Base-by-base conservation (phyloP, 495 filamentous ascomycete genomes). In the Filosporella fistucella region DNA sequence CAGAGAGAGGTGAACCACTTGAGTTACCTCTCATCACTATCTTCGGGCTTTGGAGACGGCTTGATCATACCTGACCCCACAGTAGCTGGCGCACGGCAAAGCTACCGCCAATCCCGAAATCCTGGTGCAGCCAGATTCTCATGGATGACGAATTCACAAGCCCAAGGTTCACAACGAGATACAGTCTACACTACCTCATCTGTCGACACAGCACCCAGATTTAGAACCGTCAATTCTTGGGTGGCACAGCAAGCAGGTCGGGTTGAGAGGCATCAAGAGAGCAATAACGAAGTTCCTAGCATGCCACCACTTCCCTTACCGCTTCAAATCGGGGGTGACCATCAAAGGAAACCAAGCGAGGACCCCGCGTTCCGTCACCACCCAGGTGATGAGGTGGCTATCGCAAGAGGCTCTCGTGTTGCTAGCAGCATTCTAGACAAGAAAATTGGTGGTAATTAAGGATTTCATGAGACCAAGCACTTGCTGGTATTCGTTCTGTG, bases 221-320 rank as follows among this genome's bases (percentile, higher is more conserved):
- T 81, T 56, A 70, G 78, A 21, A 69, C 68, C 8, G 64, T 85
- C 42, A 66, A 65, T 36, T 77, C 72, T 12, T 85, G 81, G 81
- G 80, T 85, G 2, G 68, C 74, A 54, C 75, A 84, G 49, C 81
- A 84, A 53, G 47, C 35, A 8, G 40, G 47, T 10, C 52, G 39
- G 18, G 32, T 58, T 2, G 51, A 55, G 48, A 51, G 47, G 21
- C 46, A 50, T 17, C 24, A 18, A 24, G 39, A 44, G 34, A 44
- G 17, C n/a, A 28, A 51, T 9, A 24, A 24, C 4, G 42, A 55
- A 20, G 39, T 55, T 29, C 54, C 57, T 17, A 42, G n/a, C 14
- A 49, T 57, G 42, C 54, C 58, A 9, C 11, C 38, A 23, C 25
- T 55, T 36, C 56, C 52, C 4, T 5, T 26, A 13, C 17, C 47